These are phyloP conservation scores for Suillus sp. DNA, from an alignment of 768 basidiomycete species.

Conservation along the genomic window DNA sequence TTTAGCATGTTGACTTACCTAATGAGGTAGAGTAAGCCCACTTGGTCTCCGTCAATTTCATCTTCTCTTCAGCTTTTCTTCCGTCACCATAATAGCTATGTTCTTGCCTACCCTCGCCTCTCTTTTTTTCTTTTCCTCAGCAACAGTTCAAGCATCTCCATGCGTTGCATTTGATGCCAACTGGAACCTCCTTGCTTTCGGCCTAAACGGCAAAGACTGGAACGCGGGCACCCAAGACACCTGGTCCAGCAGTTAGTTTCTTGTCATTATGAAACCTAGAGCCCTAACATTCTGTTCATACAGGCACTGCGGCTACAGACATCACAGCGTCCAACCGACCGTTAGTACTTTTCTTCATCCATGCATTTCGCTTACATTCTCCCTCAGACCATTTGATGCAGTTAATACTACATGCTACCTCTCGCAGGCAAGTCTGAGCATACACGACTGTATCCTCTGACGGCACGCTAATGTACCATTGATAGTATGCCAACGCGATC, in stretches of 20 bases:
- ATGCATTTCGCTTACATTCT: conserved; percentile 10
- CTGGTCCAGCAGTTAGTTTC: conserved; percentile 58
- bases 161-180: conserved; percentile 79
- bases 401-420: conserved; percentile 70
- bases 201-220: conserved; percentile 83
- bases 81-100: conserved; percentile 31
- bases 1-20: not conserved
- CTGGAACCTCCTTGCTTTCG: conserved; percentile 88
- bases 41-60: not conserved
- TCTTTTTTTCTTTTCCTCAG: conserved; percentile 50
- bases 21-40: not conserved
- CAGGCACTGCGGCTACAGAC: conserved; percentile 50
- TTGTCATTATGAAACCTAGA: not conserved
- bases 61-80: conserved; percentile 2
- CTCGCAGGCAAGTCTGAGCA: conserved; percentile 49
- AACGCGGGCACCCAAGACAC: conserved; percentile 69
- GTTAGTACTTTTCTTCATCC: conserved; percentile 39
- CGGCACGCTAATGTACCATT: conserved; percentile 13
- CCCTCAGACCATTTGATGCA: conserved; percentile 59
- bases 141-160: conserved; percentile 42
- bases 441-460: not conserved
- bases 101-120: conserved; percentile 47
- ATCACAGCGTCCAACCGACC: conserved; percentile 78
- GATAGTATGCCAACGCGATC: conserved; percentile 79
- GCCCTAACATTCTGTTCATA: conserved; percentile 12